Conservation (phyloP, 805 yeast species). For the Saccharomycopsis babjevae region DNA sequence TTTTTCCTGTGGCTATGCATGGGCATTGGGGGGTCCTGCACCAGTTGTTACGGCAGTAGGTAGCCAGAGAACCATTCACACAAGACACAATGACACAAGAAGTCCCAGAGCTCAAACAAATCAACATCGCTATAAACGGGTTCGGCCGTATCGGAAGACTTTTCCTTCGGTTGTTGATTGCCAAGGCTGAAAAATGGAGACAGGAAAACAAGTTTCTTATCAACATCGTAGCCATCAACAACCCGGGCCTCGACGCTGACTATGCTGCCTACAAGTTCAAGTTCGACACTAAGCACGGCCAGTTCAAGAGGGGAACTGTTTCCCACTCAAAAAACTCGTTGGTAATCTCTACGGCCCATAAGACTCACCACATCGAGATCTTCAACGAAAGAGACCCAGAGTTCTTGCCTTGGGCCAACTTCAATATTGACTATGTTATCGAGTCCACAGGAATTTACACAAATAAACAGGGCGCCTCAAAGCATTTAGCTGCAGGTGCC, state of each 20-base stretch:
- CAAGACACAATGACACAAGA: not conserved
- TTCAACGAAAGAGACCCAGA: constrained; percentile 63
- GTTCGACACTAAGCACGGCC: constrained; percentile 90
- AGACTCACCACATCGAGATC: constrained; percentile 35
- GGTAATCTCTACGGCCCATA: constrained; percentile 43
- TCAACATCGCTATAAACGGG: constrained; percentile 27
- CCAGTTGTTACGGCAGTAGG: too few relatives aligned
- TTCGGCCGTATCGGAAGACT: constrained; percentile 29
- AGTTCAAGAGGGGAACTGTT: constrained; percentile 61
- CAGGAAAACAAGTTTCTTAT: constrained; percentile 66
- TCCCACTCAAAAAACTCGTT: constrained; percentile 44
- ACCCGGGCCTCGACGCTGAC: constrained; percentile 82
- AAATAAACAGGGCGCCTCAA: constrained; percentile 52
- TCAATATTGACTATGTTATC: constrained; percentile 51
- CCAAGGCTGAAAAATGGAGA: constrained; percentile 30
- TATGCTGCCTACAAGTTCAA: constrained; percentile 94
- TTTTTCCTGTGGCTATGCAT: too few relatives aligned
- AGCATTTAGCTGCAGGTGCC: constrained; percentile 66
- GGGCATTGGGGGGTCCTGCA: too few relatives aligned
- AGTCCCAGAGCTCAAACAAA: not conserved
- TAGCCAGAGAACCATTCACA: not conserved
- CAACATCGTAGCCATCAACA: constrained; percentile 79
- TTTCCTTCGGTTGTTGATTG: constrained; percentile 20
- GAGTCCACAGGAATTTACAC: constrained; percentile 71
- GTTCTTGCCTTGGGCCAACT: constrained; percentile 56